Conservation (phyloP, 2,329 filamentous ascomycete genomes). For the Diplocarpon rosae region DNA sequence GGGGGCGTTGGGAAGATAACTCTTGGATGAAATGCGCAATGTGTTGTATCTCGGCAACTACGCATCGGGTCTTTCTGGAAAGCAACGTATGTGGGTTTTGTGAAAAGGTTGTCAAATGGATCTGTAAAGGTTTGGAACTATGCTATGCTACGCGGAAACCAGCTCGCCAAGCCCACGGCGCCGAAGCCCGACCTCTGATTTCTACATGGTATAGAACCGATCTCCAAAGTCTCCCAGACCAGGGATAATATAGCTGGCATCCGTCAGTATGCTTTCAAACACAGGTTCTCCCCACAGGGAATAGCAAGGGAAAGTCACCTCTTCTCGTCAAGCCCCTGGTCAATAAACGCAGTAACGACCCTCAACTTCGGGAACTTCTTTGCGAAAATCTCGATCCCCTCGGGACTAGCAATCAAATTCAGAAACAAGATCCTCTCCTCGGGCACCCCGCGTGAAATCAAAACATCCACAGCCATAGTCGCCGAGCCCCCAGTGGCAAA, state of each 20-base stretch:
- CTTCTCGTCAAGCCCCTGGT: constrained; percentile 92
- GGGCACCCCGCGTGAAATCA: constrained; percentile 81
- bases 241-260: constrained; percentile 77
- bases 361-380: constrained; percentile 79
- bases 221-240: constrained; percentile 94
- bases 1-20: neutral
- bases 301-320: constrained; percentile 55
- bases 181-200: neutral
- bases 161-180: neutral
- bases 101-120: too few species aligned
- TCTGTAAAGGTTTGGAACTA: too few species aligned
- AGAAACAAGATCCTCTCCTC: constrained; percentile 94
- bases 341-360: constrained; percentile 92
- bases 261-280: neutral
- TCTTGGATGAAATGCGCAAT: too few species aligned
- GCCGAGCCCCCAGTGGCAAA: constrained; percentile 84
- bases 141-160: neutral
- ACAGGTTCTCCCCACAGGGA: constrained; percentile 11
- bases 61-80: too few species aligned
- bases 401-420: constrained; percentile 93
- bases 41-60: too few species aligned
- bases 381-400: constrained; percentile 83
- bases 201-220: constrained; percentile 81
- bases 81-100: too few species aligned
- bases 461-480: constrained; percentile 90